Evolutionary conservation across 169 alveolate species (phyloP).

Genomic region (Eimeria praecox): DNA sequence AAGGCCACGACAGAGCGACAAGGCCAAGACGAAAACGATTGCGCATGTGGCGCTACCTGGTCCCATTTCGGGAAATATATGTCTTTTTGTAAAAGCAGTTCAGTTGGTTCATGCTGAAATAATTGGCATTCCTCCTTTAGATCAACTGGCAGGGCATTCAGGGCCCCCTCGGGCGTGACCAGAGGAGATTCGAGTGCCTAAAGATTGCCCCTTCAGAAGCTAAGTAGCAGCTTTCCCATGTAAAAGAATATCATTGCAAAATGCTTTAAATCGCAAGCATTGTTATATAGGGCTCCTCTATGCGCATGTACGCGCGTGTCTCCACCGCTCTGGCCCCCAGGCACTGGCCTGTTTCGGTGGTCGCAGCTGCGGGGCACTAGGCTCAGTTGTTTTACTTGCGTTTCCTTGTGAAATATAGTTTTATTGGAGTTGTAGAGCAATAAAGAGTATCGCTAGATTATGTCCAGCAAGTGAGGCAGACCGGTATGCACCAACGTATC

Average conservation of each 20-base stretch:
- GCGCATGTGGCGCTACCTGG: conserved; percentile 16
- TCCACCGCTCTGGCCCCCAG: conserved; percentile 39
- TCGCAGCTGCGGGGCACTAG: background rate
- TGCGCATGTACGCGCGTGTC: background rate
- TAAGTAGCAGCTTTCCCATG: background rate
- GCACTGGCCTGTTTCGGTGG: conserved; percentile 26
- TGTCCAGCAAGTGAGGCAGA: background rate
- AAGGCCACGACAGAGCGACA: conserved; percentile 20
- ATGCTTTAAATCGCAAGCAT: background rate
- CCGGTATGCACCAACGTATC: background rate
- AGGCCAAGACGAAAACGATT: background rate
- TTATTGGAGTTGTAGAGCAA: background rate
- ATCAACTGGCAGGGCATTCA: conserved; percentile 6
- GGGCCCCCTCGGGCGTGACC: conserved; percentile 26
- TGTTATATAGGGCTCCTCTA: background rate
- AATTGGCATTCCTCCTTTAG: background rate
- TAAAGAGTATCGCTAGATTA: background rate
- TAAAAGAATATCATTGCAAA: background rate
- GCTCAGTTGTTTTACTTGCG: background rate
- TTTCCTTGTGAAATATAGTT: background rate
- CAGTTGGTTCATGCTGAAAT: conserved; percentile 39
- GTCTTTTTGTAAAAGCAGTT: background rate
- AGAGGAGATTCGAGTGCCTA: conserved; percentile 16
- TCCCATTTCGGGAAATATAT: conserved; percentile 39
- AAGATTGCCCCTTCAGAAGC: background rate